Base-by-base conservation (phyloP, 768 basidiomycete species). In the Multifurca ochricompacta region DNA sequence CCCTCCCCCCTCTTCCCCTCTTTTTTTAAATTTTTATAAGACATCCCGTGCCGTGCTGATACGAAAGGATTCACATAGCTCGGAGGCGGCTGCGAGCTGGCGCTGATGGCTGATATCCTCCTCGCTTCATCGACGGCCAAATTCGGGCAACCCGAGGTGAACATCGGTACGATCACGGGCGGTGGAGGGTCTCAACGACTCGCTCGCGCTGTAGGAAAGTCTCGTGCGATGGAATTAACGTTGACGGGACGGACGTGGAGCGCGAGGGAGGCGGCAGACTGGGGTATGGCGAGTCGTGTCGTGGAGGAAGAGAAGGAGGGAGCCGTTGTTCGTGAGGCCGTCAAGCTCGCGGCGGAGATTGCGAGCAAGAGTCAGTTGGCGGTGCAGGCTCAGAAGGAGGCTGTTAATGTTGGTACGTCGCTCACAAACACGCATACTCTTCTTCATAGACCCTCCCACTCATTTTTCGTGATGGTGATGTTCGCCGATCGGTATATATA, bases 141-240 rank as follows among this genome's bases (percentile, higher is more conserved):
- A 62, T 96, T 99, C 62, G 92, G 92, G 16, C 95, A 96, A 67
- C 95, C 95, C 16, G 95, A 98, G 68, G 92, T 99, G 69, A 93
- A 89, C 65, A 77, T 97, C 28, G 95, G 93, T 49, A 84, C 91
- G 57, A 96, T 97, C 65, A 93, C 94, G 14, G 94, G 94, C 3
- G 91, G 87, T 8, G 95, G 94, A 28, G 94, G 94, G 4, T 91
- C 92, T 2, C 94, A 98, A 65, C 86, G 94, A 39, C 81, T 98
- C 50, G 81, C 88, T 13, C 81, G 76, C 58, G 77, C 85, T 9
- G 79, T 97, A 59, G 95, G 95, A 40, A 97, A 96, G 71, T 90
- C 91, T 8, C 81, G 89, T 59, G 79, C 93, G 14, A 98, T 97
- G 95, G 95, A 98, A 66, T 72, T 97, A 69, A 80, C 90, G 40